These are phyloP conservation scores for Phialophora expanda DNA, from an alignment of 2,329 filamentous ascomycete genomes.

Conservation along the genomic window DNA sequence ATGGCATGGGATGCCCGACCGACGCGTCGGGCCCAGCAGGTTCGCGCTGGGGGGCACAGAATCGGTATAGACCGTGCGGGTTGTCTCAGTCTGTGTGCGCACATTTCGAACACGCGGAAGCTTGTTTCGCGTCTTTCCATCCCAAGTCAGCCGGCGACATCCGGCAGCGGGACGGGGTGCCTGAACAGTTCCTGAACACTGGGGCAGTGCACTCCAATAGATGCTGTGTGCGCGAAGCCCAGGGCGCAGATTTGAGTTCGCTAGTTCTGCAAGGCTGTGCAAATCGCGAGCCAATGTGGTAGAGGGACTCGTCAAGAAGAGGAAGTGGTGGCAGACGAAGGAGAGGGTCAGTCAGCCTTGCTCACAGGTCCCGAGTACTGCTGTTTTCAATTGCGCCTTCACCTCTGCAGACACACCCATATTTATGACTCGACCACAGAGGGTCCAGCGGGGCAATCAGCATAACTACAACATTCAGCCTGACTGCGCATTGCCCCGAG, in stretches of 20 bases:
- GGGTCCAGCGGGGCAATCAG: too few relatives aligned
- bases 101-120: background rate
- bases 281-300: background rate
- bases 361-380: too few relatives aligned
- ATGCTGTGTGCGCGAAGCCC: background rate
- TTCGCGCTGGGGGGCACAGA: background rate
- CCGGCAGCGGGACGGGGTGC: background rate
- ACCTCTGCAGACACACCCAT: too few relatives aligned
- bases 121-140: background rate
- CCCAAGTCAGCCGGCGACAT: background rate
- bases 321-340: background rate
- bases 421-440: too few relatives aligned
- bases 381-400: too few relatives aligned
- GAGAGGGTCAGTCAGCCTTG: conserved; percentile 7
- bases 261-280: conserved; percentile 12
- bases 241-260: conserved; percentile 3
- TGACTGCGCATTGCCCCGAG: too few relatives aligned
- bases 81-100: background rate
- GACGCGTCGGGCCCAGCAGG: background rate
- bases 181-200: background rate
- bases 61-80: background rate
- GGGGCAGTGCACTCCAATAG: background rate
- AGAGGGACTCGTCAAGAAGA: background rate
- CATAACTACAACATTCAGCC: too few relatives aligned
- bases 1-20: background rate